Evolutionary conservation across 2,329 filamentous ascomycete species (phyloP).

Genomic region (Monilinia fructigena): DNA sequence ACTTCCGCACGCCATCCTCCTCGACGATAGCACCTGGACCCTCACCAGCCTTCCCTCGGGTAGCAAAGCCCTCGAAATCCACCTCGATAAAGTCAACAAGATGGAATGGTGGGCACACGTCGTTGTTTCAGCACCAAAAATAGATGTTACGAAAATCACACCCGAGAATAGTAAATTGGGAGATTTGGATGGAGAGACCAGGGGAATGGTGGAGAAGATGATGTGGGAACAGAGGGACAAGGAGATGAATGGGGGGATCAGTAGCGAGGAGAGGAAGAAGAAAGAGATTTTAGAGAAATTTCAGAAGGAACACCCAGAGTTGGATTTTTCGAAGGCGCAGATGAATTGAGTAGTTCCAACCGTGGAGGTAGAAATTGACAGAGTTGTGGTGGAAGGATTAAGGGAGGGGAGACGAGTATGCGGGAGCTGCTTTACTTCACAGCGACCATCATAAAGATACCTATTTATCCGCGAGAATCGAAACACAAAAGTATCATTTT

Average conservation of each 20-base stretch:
- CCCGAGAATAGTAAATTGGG: constrained; percentile 89
- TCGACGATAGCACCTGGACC: constrained; percentile 94
- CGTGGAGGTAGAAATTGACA: neutral
- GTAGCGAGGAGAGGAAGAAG: constrained; percentile 96
- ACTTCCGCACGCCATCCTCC: constrained; percentile 73
- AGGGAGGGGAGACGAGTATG: neutral
- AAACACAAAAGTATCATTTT: neutral
- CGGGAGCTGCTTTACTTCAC: neutral
- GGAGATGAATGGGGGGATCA: constrained; percentile 83
- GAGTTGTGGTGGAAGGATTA: neutral
- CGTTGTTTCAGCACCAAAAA: constrained; percentile 79
- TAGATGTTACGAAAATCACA: constrained; percentile 92
- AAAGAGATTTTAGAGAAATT: constrained; percentile 90
- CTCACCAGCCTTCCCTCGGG: constrained; percentile 62
- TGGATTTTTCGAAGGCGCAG: constrained; percentile 71
- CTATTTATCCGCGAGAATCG: constrained; percentile 13
- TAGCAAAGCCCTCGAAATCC: constrained; percentile 75
- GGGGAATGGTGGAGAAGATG: constrained; percentile 99
- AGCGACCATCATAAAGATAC: constrained; percentile 6
- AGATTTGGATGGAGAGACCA: constrained; percentile 91
- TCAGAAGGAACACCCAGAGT: constrained; percentile 64
- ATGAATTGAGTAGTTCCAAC: constrained; percentile 50
- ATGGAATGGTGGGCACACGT: constrained; percentile 99
- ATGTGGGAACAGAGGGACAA: constrained; percentile 99
- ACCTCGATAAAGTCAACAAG: constrained; percentile 94